Conservation (phyloP, 2,329 filamentous ascomycete genomes). For the Aureobasidium sp. region DNA sequence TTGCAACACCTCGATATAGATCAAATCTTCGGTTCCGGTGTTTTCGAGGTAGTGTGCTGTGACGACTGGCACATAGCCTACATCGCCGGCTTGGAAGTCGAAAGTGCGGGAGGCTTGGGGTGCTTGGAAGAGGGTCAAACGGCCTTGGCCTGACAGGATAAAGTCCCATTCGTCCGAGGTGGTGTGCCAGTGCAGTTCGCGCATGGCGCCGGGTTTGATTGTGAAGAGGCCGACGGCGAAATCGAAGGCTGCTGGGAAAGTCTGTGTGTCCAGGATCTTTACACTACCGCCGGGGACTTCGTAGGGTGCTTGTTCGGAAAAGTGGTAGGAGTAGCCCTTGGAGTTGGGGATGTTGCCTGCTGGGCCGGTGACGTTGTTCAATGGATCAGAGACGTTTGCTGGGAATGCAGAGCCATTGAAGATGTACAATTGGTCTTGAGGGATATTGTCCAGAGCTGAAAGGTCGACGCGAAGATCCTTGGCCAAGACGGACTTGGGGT, state of each 20-base stretch:
- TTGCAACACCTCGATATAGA: conserved; percentile 53
- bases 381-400: conserved; percentile 24
- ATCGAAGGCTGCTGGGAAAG: conserved; percentile 47
- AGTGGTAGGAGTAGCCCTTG: conserved; percentile 33
- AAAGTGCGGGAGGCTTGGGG: conserved; percentile 45
- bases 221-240: conserved; percentile 51
- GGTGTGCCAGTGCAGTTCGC: conserved; percentile 57
- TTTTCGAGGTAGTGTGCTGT: conserved; percentile 55
- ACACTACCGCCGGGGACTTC: conserved; percentile 47
- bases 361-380: conserved; percentile 36
- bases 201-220: conserved; percentile 53
- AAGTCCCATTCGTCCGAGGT: conserved; percentile 53
- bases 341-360: conserved; percentile 24
- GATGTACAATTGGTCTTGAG: conserved; percentile 33
- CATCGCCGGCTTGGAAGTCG: conserved; percentile 51
- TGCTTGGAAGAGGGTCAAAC: conserved; percentile 48
- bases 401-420: conserved; percentile 32
- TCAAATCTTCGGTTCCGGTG: conserved; percentile 46
- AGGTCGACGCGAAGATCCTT: conserved; percentile 34
- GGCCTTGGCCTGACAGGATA: conserved; percentile 48
- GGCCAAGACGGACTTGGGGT: conserved; percentile 31
- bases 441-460: conserved; percentile 29
- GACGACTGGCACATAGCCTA: conserved; percentile 49
- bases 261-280: conserved; percentile 50
- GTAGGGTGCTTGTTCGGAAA: conserved; percentile 40